A percentile compares a stretch with the other conserved stretches of the same genome.
Conservation (phyloP, 2,329 filamentous ascomycete species). For the Neofusicoccum ribis region DNA sequence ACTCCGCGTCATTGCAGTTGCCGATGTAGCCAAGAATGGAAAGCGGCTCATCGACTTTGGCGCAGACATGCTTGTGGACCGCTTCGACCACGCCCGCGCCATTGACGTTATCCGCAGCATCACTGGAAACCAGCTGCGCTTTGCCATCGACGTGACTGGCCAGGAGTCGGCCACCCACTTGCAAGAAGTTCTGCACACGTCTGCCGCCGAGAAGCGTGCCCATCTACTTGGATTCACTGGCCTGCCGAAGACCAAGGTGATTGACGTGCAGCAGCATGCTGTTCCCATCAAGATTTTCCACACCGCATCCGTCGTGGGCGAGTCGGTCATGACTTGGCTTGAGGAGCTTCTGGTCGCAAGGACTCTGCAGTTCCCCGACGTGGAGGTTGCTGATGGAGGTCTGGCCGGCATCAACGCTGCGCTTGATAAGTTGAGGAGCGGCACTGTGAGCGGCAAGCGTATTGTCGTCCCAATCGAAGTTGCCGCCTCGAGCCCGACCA, state of each 20-base stretch:
- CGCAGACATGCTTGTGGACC: slow-evolving; percentile 19
- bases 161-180: slow-evolving; percentile 7
- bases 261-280: slow-evolving; percentile 58
- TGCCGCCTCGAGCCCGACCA: neutral
- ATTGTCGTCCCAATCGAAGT: slow-evolving; percentile 55
- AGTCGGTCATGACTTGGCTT: slow-evolving; percentile 65
- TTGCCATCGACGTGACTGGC: slow-evolving; percentile 14
- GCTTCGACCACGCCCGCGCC: slow-evolving; percentile 13
- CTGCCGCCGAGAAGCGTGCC: slow-evolving; percentile 20
- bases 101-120: slow-evolving; percentile 18
- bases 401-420: slow-evolving; percentile 67
- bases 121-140: slow-evolving; percentile 12
- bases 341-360: slow-evolving; percentile 62
- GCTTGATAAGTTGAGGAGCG: slow-evolving; percentile 64
- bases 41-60: slow-evolving; percentile 12
- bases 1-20: slow-evolving; percentile 64
- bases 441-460: slow-evolving; percentile 67
- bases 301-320: slow-evolving; percentile 63
- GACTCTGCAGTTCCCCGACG: slow-evolving; percentile 60
- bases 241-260: slow-evolving; percentile 58
- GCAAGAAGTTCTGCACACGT: slow-evolving; percentile 8
- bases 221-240: slow-evolving; percentile 71
- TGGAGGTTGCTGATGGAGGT: slow-evolving; percentile 65
- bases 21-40: slow-evolving; percentile 66
- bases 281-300: slow-evolving; percentile 79